Evolutionary conservation across 441 rosid species (phyloP).

Genomic region (Hypseocharis bilobata): DNA sequence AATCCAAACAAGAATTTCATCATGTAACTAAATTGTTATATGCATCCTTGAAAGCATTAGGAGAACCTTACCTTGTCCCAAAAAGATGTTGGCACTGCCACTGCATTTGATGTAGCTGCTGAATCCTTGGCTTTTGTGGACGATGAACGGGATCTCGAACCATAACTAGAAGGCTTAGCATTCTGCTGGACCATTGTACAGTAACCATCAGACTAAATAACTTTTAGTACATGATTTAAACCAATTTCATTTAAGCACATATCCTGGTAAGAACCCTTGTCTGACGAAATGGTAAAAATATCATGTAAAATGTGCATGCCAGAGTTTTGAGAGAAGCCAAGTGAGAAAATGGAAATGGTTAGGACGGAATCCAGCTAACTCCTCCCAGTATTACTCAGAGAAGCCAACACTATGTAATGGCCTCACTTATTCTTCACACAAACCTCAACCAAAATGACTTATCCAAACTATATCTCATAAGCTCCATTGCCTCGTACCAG

Average conservation of each 20-base stretch:
- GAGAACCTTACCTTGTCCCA: conserved; percentile 68
- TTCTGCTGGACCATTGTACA: conserved; percentile 35
- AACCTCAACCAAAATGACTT: too few species aligned
- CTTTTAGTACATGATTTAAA: background rate
- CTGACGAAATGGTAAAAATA: background rate
- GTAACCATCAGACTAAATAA: background rate
- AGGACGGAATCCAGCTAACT: background rate
- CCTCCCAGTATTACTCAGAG: background rate
- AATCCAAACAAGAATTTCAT: background rate
- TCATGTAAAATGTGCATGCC: background rate
- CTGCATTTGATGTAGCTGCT: conserved; percentile 31
- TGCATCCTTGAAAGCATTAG: background rate
- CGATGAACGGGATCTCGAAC: conserved; percentile 52
- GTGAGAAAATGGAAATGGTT: background rate
- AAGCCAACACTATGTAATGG: background rate
- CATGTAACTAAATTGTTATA: background rate
- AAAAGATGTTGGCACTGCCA: conserved; percentile 34
- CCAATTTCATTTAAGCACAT: background rate
- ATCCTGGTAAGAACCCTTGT: background rate
- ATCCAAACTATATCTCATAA: background rate
- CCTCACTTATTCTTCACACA: too few species aligned
- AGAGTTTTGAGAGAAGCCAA: background rate
- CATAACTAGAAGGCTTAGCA: conserved; percentile 49
- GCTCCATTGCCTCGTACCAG: background rate
- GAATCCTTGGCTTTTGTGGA: conserved; percentile 40